Conservation (phyloP, 2,329 filamentous ascomycete species). For the Capronia americana region DNA sequence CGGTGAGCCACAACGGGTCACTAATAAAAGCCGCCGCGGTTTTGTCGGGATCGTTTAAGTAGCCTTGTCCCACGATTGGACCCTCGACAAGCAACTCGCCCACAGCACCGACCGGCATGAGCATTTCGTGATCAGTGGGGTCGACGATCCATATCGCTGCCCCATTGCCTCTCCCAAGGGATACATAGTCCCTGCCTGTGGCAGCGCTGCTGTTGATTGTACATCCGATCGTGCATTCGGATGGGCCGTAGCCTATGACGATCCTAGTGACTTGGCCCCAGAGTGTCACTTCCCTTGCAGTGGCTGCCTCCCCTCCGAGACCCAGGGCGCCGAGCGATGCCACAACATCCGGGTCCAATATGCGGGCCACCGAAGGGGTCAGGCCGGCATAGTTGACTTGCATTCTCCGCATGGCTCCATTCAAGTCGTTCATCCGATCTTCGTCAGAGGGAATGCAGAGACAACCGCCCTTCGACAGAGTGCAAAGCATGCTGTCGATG, state of each 20-base stretch:
- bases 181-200: slow-evolving; percentile 46
- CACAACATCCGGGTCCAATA: slow-evolving; percentile 53
- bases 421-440: slow-evolving; percentile 54
- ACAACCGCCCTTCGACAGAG: slow-evolving; percentile 51
- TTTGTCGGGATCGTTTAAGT: slow-evolving; percentile 50
- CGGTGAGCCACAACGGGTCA: slow-evolving; percentile 47
- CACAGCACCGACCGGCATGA: slow-evolving; percentile 54
- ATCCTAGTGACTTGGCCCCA: slow-evolving; percentile 48
- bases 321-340: slow-evolving; percentile 53
- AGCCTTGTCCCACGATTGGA: slow-evolving; percentile 55
- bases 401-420: slow-evolving; percentile 58
- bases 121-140: slow-evolving; percentile 46
- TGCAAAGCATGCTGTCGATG: slow-evolving; percentile 49
- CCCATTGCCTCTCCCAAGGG: slow-evolving; percentile 49
- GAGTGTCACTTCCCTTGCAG: slow-evolving; percentile 36
- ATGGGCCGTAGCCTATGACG: slow-evolving; percentile 54
- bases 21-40: slow-evolving; percentile 48
- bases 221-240: slow-evolving; percentile 52
- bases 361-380: slow-evolving; percentile 64
- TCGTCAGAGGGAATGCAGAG: slow-evolving; percentile 55
- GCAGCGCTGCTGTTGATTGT: slow-evolving; percentile 48
- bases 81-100: slow-evolving; percentile 58
- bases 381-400: slow-evolving; percentile 61
- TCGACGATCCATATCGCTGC: slow-evolving; percentile 51
- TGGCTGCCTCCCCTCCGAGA: slow-evolving; percentile 41